Evolutionary conservation across 169 alveolate genomes (phyloP).

Genomic region (Plasmodium coatneyi): DNA sequence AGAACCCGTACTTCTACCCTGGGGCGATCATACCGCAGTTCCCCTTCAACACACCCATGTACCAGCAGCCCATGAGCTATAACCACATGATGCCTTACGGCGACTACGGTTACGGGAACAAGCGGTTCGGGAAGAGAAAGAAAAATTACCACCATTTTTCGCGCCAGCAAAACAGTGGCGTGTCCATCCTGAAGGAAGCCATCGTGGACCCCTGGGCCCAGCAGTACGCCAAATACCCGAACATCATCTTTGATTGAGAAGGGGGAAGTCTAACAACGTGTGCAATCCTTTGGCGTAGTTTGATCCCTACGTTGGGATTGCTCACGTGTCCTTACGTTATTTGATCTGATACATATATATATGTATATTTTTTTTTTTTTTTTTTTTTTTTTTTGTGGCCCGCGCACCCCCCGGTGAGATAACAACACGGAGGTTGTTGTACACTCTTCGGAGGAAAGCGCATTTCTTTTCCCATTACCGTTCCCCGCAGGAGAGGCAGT

Average conservation of each 20-base stretch:
- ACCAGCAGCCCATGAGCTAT: conserved; percentile 5
- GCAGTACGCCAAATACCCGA: conserved; percentile 33
- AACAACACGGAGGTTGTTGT: not conserved
- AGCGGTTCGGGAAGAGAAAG: conserved; percentile 30
- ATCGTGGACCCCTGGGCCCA: conserved; percentile 58
- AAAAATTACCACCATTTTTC: conserved; percentile 15
- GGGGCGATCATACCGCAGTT: conserved; percentile 9
- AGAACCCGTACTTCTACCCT: not conserved
- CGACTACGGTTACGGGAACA: conserved; percentile 13
- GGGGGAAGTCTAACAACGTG: too few species aligned
- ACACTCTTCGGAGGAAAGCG: not conserved
- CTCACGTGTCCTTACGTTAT: too few species aligned
- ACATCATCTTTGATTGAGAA: conserved; percentile 8
- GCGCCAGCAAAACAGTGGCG: conserved; percentile 2
- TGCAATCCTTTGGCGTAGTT: too few species aligned
- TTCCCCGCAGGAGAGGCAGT: not conserved
- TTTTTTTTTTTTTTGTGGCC: too few species aligned
- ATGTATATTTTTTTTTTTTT: too few species aligned
- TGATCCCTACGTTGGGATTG: too few species aligned
- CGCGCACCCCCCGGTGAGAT: not conserved
- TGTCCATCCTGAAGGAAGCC: conserved; percentile 11
- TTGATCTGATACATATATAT: too few species aligned
- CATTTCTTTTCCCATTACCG: not conserved
- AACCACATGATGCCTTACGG: conserved; percentile 7
- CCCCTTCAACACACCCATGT: conserved; percentile 4